Evolutionary conservation across 179 eudicot genomes (phyloP), one percentile per base, ranked within the genome.

Genomic region (Patellifolia procumbens): DNA sequence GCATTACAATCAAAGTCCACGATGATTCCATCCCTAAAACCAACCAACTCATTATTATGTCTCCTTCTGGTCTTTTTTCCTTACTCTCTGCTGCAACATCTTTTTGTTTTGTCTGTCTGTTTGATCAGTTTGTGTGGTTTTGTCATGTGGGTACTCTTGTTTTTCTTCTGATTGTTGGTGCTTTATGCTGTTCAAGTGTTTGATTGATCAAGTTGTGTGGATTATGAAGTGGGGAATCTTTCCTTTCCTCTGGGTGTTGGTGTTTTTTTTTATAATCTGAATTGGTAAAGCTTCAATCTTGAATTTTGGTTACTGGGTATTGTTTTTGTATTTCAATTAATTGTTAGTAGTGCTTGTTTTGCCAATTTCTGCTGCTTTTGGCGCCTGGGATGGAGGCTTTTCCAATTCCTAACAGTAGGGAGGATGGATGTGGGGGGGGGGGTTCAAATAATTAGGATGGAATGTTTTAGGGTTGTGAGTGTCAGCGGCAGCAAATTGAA

Each of bases 1-100:
- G 97, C 79, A 89, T 95, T 87, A 90, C 99, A 28, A 74, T 91
- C 77, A 93, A 93, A 82, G 97, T 93, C 72, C 99, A 91, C 35
- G 97, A 95, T 70, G 91, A 90, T 55, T 83, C 89, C 15, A 51
- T 95, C 37, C 93, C 97, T 59, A 90, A 89, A 79, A 76, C 93
- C 46, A 82, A 95, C 7, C 99, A 95, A 72, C 91, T 93, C 83
- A 83, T 95, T 69, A 78, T 95, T 87, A 95, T 95, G 97, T 93
- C 99, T 45, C 97, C 97, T 76, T 93, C 99, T 77, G 96, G 97
- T 90, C 60, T 7, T n/a, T 49, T 66, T 12, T 74, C 77, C 28
- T 2, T n/a, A n/a, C n/a, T n/a, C n/a, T n/a, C n/a, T n/a, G n/a
- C n/a, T n/a, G n/a, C n/a, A n/a, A n/a, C n/a, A n/a, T n/a, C n/a